A percentile compares a stretch with the other conserved stretches of the same genome.
Conservation (phyloP, 176 grass and related monocot genomes). For the Melocanna baccifera region DNA sequence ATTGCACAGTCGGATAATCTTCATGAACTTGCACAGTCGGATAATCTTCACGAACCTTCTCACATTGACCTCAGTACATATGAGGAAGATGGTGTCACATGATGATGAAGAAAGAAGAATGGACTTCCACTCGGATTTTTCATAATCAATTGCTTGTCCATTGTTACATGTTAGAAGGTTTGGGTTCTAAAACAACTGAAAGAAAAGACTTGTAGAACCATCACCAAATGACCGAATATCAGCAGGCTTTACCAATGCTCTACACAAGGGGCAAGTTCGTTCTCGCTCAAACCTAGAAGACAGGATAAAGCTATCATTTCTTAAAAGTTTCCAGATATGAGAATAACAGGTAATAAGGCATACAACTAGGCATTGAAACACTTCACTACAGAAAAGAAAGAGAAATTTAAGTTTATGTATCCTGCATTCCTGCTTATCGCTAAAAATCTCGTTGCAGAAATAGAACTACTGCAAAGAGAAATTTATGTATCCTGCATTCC, state of each 20-base stretch:
- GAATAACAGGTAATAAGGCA: slow-evolving; percentile 10
- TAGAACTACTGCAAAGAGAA: slow-evolving; percentile 1
- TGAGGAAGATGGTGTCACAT: slow-evolving; percentile 3
- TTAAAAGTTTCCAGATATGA: background rate
- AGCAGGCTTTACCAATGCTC: slow-evolving; percentile 82
- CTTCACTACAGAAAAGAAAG: background rate
- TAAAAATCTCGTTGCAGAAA: background rate
- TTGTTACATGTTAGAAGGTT: slow-evolving; percentile 41
- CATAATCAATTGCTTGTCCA: slow-evolving; percentile 21
- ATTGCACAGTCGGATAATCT: slow-evolving; percentile 9
- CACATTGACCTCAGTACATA: slow-evolving; percentile 7
- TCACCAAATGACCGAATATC: slow-evolving; percentile 93
- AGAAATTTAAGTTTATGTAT: background rate
- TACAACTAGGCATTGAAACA: background rate
- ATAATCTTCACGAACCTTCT: slow-evolving; percentile 21
- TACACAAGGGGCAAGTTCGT: slow-evolving; percentile 80
- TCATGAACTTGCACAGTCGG: background rate
- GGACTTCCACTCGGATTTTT: slow-evolving; percentile 11
- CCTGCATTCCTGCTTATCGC: background rate
- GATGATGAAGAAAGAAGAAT: background rate
- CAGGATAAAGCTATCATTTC: slow-evolving; percentile 6
- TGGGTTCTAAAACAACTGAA: slow-evolving; percentile 72
- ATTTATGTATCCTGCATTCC: too few species aligned
- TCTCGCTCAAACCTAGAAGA: slow-evolving; percentile 83
- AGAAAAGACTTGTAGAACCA: slow-evolving; percentile 88